Base-by-base conservation (phyloP, 352 stramenopile species). In the Phytopythium vexans region DNA sequence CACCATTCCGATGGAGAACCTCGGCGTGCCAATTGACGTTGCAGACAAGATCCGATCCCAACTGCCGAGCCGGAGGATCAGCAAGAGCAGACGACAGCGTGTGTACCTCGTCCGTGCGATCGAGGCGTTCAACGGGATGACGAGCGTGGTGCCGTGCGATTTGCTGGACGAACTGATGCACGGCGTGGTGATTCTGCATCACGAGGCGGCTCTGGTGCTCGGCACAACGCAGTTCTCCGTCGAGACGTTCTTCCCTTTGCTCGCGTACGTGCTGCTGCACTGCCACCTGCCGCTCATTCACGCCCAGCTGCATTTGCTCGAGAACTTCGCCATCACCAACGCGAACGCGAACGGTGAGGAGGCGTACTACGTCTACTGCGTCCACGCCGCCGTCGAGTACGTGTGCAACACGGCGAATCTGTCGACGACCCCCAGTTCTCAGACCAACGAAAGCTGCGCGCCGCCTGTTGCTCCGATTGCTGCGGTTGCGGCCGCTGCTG, bases 301-400 rank as follows among this genome's bases (percentile, higher is more conserved):
- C 41, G 80, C 84, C 11, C 82, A 92, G 38, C 65, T 94, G 43
- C 80, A 94, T 68, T 50, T 92, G 54, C 62, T 94, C 31, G 84
- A 94, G 59, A 87, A 88, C 44, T 94, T 76, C 15, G 84, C 84
- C n/a, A 90, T 94, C 64, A 88, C 72, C 32, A 71, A 65, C 36
- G 66, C 78, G 14, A 94, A 92, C 43, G 75, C 72, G 31, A 94
- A 92, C 33, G 84, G 84, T 7, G 84, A 94, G 58, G 84, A 92
- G 50, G 90, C 84, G n/a, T 94, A 94, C 56, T 94, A 94, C 55
- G 84, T 94, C 12, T 94, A 94, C 48, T 94, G 84, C 55, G 82
- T 94, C 12, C 84, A 94, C 39, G 82, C 80, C 0, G 84, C 84
- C 3, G 77, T 94, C 15, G 84, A 94, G 64, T 90, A 87, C 60